Conservation (phyloP, 108 stramenopile species). For the Asterionellopsis glacialis region DNA sequence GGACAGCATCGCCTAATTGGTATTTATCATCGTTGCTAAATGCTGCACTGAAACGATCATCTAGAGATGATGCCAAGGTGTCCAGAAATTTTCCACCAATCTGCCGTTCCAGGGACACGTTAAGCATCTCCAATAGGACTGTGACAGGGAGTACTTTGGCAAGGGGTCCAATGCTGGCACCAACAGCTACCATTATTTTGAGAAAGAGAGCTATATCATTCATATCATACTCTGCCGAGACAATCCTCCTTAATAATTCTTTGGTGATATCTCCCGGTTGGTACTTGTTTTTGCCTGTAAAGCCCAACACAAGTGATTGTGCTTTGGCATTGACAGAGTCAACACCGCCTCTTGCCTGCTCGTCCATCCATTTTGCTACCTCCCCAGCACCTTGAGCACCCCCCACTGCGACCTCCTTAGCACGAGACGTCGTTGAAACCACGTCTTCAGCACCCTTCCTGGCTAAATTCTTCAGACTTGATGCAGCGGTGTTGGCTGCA, state of each 20-base stretch:
- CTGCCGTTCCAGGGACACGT: conserved; percentile 12
- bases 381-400: too few species aligned
- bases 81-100: conserved; percentile 5
- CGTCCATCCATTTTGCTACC: too few species aligned
- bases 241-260: conserved; percentile 6
- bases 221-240: conserved; percentile 13
- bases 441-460: too few species aligned
- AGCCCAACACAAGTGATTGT: too few species aligned
- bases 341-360: too few species aligned
- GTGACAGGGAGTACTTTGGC: conserved; percentile 13
- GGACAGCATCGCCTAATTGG: conserved; percentile 16
- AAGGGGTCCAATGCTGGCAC: conserved; percentile 10
- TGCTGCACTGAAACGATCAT: conserved; percentile 15
- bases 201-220: conserved; percentile 10
- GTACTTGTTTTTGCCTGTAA: conserved; percentile 19
- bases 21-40: conserved; percentile 17
- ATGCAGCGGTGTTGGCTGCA: too few species aligned
- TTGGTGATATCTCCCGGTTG: conserved; percentile 18
- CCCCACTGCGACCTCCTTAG: too few species aligned
- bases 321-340: too few species aligned
- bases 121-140: conserved; percentile 17
- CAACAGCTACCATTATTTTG: conserved; percentile 10
- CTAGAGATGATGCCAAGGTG: conserved; percentile 8
- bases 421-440: too few species aligned
- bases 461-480: too few species aligned